Percentiles rank a stretch among this genome's conserved stretches.
Evolutionary conservation across 2,329 filamentous ascomycete genomes (phyloP).

Genomic region (Zymoseptoria pseudotritici): DNA sequence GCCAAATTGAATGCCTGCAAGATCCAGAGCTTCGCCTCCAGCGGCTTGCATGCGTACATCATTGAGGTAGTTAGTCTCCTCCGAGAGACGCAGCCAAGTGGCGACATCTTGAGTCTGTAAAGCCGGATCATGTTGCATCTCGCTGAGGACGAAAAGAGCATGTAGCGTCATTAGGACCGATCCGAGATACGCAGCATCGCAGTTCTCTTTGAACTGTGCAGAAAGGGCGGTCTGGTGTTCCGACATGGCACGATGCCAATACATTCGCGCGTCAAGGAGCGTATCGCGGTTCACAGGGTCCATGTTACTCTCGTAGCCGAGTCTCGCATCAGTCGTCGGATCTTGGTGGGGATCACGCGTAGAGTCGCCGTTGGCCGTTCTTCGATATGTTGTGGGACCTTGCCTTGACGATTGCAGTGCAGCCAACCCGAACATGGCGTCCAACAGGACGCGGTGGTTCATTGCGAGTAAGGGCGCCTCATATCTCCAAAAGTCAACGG

Average conservation of each 20-base stretch:
- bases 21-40: slow-evolving; percentile 10
- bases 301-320: not conserved
- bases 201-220: slow-evolving; percentile 12
- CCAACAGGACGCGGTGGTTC: slow-evolving; percentile 17
- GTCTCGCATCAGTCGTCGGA: slow-evolving; percentile 5
- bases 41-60: slow-evolving; percentile 11
- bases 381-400: not conserved
- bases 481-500: slow-evolving; percentile 19
- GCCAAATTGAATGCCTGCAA: slow-evolving; percentile 18
- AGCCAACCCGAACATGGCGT: slow-evolving; percentile 21
- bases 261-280: slow-evolving; percentile 17
- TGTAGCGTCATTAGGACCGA: slow-evolving; percentile 19
- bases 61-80: slow-evolving; percentile 15
- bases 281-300: slow-evolving; percentile 10
- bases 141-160: slow-evolving; percentile 19
- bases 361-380: not conserved
- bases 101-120: slow-evolving; percentile 15
- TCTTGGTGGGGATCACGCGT: slow-evolving; percentile 1
- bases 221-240: slow-evolving; percentile 16
- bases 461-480: slow-evolving; percentile 22
- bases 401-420: slow-evolving; percentile 20
- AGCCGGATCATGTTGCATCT: slow-evolving; percentile 12
- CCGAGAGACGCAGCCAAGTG: slow-evolving; percentile 20
- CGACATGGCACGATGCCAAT: slow-evolving; percentile 22
- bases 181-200: slow-evolving; percentile 18